phyloP scores from a whole-genome alignment of 1,284 basidiomycete genomes.

The Tilletiopsis washingtonensis region DNA sequence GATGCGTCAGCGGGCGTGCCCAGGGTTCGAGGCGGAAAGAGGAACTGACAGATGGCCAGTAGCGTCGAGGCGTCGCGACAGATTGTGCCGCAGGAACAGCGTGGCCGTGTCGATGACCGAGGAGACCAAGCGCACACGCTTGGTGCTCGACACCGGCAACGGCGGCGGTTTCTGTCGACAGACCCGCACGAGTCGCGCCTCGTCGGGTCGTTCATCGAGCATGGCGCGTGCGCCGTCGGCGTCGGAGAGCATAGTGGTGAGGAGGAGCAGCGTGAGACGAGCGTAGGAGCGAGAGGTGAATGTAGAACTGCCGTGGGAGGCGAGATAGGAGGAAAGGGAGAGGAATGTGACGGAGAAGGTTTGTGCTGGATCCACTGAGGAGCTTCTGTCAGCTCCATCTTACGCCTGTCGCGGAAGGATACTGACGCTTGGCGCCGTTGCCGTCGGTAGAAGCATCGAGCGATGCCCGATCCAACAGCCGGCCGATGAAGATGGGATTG shows the following conservation, averaged over 20 bases:
- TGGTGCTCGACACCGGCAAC: slow-evolving; percentile 13
- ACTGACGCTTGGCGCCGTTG: too few relatives aligned
- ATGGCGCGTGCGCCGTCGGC: slow-evolving; percentile 17
- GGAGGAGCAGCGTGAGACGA: slow-evolving; percentile 20
- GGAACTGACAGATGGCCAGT: slow-evolving; percentile 11
- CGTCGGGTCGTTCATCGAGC: slow-evolving; percentile 10
- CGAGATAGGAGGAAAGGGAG: slow-evolving; percentile 29
- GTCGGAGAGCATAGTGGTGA: too few relatives aligned
- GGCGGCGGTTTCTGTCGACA: slow-evolving; percentile 36
- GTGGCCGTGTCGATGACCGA: slow-evolving; percentile 22
- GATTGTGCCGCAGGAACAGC: slow-evolving; percentile 35
- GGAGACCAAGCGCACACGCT: slow-evolving; percentile 23
- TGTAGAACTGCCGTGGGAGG: slow-evolving; percentile 24
- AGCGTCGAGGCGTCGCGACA: slow-evolving; percentile 27
- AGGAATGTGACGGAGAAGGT: slow-evolving; percentile 16
- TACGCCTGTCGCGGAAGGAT: slow-evolving; percentile 2
- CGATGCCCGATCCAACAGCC: too few relatives aligned
- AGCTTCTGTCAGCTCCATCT: slow-evolving; percentile 7
- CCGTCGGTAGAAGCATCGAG: too few relatives aligned
- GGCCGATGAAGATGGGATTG: slow-evolving; percentile 24
- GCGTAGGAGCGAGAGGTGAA: slow-evolving; percentile 23
- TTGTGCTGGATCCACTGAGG: background rate
- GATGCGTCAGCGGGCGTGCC: background rate
- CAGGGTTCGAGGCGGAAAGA: background rate
- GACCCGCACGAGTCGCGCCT: slow-evolving; percentile 6